phyloP scores from a whole-genome alignment of 2,329 filamentous ascomycete genomes.

The Paracorniculantispora psalliotae region DNA sequence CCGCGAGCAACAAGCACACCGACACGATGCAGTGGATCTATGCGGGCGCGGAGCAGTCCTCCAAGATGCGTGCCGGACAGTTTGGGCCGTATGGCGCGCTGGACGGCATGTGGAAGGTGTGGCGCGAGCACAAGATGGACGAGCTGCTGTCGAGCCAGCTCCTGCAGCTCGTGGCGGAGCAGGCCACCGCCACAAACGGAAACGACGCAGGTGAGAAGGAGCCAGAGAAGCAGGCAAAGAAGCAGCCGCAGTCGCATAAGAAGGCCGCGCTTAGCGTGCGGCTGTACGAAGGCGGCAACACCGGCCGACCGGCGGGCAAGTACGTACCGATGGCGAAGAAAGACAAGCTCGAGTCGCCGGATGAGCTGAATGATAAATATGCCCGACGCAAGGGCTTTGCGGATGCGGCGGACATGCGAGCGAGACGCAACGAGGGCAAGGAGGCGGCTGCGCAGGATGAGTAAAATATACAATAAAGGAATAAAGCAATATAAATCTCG shows the following conservation, averaged over 20 bases:
- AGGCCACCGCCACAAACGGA: constrained; percentile 21
- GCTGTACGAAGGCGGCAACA: constrained; percentile 53
- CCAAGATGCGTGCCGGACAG: constrained; percentile 40
- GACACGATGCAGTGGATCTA: constrained; percentile 75
- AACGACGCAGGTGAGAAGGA: not conserved
- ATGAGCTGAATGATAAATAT: constrained; percentile 56
- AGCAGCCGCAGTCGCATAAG: constrained; percentile 9
- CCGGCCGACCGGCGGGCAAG: constrained; percentile 43
- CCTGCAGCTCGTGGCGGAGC: constrained; percentile 54
- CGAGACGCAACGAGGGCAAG: constrained; percentile 27
- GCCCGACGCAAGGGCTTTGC: constrained; percentile 57
- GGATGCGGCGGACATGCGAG: constrained; percentile 44
- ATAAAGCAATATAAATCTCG: not conserved
- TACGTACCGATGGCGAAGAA: constrained; percentile 54
- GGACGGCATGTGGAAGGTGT: constrained; percentile 74
- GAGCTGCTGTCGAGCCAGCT: constrained; percentile 76
- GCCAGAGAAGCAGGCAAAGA: constrained; percentile 38
- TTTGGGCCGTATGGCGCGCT: constrained; percentile 63
- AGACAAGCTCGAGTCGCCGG: constrained; percentile 42
- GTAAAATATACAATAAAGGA: constrained; percentile 14
- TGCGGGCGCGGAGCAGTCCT: constrained; percentile 58
- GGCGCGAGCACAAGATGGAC: constrained; percentile 83
- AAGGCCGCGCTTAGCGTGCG: constrained; percentile 25
- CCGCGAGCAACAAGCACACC: constrained; percentile 22
- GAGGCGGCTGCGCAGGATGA: constrained; percentile 24